phyloP scores from a whole-genome alignment of 306 rosid genomes.

The Glycyrrhiza uralensis region DNA sequence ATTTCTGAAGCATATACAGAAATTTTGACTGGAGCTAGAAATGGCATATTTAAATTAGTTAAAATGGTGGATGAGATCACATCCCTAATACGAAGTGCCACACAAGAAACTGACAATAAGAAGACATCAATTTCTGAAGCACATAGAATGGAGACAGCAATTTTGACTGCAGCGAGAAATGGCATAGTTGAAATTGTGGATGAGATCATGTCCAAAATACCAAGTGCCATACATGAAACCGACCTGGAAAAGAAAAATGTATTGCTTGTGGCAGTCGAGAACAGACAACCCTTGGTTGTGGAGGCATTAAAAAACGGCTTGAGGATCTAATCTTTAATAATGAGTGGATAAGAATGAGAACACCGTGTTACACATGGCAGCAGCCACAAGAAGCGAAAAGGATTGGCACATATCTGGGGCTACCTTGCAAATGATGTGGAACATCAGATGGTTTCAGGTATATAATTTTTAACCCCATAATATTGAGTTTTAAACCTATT shows the following conservation, averaged over 20 bases:
- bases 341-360: background rate
- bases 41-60: conserved; percentile 13
- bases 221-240: conserved; percentile 18
- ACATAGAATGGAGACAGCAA: background rate
- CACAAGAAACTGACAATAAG: background rate
- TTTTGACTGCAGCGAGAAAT: conserved; percentile 21
- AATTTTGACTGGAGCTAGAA: too few relatives aligned
- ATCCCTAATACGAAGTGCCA: background rate
- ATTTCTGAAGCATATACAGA: too few relatives aligned
- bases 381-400: background rate
- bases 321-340: background rate
- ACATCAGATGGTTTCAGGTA: conserved; percentile 40
- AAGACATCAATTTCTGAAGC: background rate
- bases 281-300: background rate
- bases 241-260: conserved; percentile 15
- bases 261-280: conserved; percentile 21
- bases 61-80: conserved; percentile 2
- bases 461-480: too few relatives aligned
- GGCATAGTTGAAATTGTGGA: conserved; percentile 31
- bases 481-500: too few relatives aligned
- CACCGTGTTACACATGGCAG: conserved; percentile 20
- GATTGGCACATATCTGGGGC: conserved; percentile 29
- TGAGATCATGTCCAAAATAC: background rate
- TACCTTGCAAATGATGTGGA: conserved; percentile 39
- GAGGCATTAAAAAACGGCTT: background rate